Percentiles rank a stretch among this genome's conserved stretches.
phyloP scores from a whole-genome alignment of 257 asterid genomes.

The Solanum gandarillasii region DNA sequence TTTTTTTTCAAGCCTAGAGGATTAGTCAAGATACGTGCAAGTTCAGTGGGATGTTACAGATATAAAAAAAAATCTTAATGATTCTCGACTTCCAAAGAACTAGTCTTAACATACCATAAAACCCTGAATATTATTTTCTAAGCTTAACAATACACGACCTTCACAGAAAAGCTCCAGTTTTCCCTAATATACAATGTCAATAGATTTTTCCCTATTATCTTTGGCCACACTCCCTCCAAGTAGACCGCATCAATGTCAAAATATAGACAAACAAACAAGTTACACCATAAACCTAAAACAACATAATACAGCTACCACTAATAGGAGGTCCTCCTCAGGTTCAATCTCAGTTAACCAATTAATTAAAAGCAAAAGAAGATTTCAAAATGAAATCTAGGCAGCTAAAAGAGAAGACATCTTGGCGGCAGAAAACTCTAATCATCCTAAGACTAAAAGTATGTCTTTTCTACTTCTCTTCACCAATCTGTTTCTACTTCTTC shows the following conservation, averaged over 20 bases:
- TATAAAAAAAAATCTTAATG: neutral
- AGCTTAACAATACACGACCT: neutral
- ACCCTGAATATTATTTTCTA: neutral
- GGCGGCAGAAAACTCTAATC: neutral
- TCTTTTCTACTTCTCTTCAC: neutral
- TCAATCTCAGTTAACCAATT: neutral
- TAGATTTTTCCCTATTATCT: neutral
- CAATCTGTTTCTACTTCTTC: neutral
- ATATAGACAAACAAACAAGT: neutral
- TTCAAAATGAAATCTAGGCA: neutral
- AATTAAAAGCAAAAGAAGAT: neutral
- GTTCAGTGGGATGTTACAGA: neutral
- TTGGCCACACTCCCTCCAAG: neutral
- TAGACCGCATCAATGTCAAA: neutral
- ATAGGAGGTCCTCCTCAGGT: neutral
- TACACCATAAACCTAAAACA: neutral
- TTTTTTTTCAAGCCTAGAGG: neutral
- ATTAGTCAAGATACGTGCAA: neutral
- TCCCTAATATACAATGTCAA: neutral
- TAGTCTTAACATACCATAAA: neutral
- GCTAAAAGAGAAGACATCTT: neutral
- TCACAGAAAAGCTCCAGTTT: neutral
- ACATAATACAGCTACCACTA: neutral
- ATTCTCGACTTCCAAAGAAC: neutral
- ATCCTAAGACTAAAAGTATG: neutral